A percentile compares a stretch with the other conserved stretches of the same genome.
These are phyloP conservation scores for Yamadazyma membranifaciens DNA, from an alignment of 1,139 yeast genomes.

Conservation along the genomic window DNA sequence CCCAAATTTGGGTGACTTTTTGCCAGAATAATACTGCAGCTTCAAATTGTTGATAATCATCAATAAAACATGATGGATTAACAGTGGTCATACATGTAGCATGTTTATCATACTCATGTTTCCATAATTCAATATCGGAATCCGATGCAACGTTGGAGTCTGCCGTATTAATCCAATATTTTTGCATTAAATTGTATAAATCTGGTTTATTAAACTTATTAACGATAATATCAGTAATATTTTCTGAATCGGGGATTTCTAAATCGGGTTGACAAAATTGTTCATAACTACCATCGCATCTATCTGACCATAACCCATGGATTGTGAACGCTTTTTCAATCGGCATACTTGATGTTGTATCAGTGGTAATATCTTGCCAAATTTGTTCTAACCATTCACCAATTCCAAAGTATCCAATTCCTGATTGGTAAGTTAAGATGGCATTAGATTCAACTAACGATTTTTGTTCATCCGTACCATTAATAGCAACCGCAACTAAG, in stretches of 20 bases:
- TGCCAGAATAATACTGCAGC: slow-evolving; percentile 34
- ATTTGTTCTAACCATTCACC: slow-evolving; percentile 8
- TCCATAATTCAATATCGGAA: slow-evolving; percentile 32
- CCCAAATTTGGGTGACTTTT: slow-evolving; percentile 35
- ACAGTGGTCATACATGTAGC: slow-evolving; percentile 47
- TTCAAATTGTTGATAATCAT: slow-evolving; percentile 28
- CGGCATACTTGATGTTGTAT: slow-evolving; percentile 12
- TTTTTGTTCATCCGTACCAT: slow-evolving; percentile 17
- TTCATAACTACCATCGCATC: slow-evolving; percentile 36
- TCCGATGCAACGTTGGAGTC: slow-evolving; percentile 31
- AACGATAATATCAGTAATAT: slow-evolving; percentile 29
- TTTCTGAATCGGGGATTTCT: slow-evolving; percentile 25
- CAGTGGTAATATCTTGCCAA: slow-evolving; percentile 4
- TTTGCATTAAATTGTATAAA: slow-evolving; percentile 30
- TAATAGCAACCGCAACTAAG: slow-evolving; percentile 20
- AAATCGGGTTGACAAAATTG: slow-evolving; percentile 31
- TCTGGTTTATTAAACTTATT: slow-evolving; percentile 27
- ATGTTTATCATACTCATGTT: slow-evolving; percentile 45
- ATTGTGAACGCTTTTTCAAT: slow-evolving; percentile 31
- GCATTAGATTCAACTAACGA: slow-evolving; percentile 1
- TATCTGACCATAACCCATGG: slow-evolving; percentile 44
- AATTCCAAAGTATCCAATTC: slow-evolving; percentile 11
- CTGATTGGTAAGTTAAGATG: slow-evolving; percentile 3
- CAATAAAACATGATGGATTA: slow-evolving; percentile 34
- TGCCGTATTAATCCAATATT: slow-evolving; percentile 37